Percentiles rank a stretch among this genome's conserved stretches.
Conservation (phyloP, 495 filamentous ascomycete species). For the Filosporella fistucella region DNA sequence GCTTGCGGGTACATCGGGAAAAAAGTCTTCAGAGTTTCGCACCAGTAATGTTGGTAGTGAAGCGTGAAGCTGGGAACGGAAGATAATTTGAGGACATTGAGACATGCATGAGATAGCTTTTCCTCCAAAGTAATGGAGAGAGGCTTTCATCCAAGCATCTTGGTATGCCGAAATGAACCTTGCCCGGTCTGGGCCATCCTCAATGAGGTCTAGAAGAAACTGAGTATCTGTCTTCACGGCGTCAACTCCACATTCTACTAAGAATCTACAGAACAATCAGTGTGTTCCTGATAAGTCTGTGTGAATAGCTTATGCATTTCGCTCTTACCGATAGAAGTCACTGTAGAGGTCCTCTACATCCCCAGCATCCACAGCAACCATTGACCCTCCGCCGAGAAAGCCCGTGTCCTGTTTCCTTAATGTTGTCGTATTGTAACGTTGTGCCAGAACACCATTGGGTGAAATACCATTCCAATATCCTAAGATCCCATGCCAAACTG, state of each 20-base stretch:
- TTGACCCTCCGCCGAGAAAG: background rate
- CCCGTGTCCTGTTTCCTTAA: background rate
- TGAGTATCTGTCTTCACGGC: slow-evolving; percentile 1
- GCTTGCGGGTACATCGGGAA: background rate
- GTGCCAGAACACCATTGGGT: background rate
- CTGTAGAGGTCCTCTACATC: background rate
- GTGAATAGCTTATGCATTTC: background rate
- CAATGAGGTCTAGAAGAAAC: slow-evolving; percentile 1
- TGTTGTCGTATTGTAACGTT: background rate
- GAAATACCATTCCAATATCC: slow-evolving; percentile 2
- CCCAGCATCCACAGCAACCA: background rate
- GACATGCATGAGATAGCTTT: slow-evolving; percentile 2
- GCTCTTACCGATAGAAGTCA: background rate
- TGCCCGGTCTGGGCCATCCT: no score
- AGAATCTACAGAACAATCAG: background rate
- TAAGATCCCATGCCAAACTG: background rate
- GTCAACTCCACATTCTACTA: background rate
- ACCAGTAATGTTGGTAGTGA: slow-evolving; percentile 3
- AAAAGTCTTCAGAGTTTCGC: background rate
- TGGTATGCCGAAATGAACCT: slow-evolving; percentile 1
- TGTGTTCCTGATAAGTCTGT: background rate
- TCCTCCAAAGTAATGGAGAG: background rate
- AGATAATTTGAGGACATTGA: slow-evolving; percentile 2
- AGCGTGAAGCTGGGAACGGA: background rate
- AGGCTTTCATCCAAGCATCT: slow-evolving; percentile 1